These are phyloP conservation scores for Salinomyces thailandicus DNA, from an alignment of 2,329 filamentous ascomycete species.

Conservation along the genomic window DNA sequence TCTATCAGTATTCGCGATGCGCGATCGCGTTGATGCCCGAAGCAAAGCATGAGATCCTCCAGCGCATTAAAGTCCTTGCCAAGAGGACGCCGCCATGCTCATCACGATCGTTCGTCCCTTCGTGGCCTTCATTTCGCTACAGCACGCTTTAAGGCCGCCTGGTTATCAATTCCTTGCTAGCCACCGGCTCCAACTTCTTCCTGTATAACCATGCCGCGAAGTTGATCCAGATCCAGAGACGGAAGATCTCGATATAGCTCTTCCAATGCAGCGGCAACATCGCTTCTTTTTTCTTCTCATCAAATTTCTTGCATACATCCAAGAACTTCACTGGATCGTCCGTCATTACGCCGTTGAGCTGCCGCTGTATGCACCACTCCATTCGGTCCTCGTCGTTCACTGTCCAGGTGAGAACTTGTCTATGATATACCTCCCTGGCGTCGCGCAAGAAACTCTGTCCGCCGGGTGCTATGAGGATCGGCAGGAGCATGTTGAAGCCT, in stretches of 20 bases:
- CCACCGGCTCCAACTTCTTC: slow-evolving; percentile 9
- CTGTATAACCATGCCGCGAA: slow-evolving; percentile 3
- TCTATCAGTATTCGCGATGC: no score
- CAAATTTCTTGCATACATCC: slow-evolving; percentile 44
- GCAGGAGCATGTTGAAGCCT: slow-evolving; percentile 68
- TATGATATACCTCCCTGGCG: slow-evolving; percentile 30
- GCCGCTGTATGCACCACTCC: slow-evolving; percentile 61
- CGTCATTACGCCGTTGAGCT: slow-evolving; percentile 72
- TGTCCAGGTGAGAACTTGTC: slow-evolving; percentile 71
- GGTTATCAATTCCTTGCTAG: slow-evolving; percentile 8
- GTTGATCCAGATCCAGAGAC: slow-evolving; percentile 8
- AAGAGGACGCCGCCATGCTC: no score
- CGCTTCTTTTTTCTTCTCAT: slow-evolving; percentile 26
- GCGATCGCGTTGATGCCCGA: no score
- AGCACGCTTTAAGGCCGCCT: neutral
- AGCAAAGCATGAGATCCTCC: no score
- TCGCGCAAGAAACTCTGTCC: slow-evolving; percentile 54
- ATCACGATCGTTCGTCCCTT: no score
- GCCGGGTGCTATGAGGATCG: slow-evolving; percentile 55
- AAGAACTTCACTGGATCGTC: slow-evolving; percentile 65
- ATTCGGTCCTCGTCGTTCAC: slow-evolving; percentile 71
- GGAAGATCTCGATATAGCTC: slow-evolving; percentile 6
- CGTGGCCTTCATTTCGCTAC: no score
- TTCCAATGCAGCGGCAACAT: slow-evolving; percentile 16
- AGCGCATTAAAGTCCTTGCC: no score